Evolutionary conservation across 495 filamentous ascomycete genomes (phyloP), one percentile per base, ranked within the genome.

Genomic region (Schizothecium vesticola): DNA sequence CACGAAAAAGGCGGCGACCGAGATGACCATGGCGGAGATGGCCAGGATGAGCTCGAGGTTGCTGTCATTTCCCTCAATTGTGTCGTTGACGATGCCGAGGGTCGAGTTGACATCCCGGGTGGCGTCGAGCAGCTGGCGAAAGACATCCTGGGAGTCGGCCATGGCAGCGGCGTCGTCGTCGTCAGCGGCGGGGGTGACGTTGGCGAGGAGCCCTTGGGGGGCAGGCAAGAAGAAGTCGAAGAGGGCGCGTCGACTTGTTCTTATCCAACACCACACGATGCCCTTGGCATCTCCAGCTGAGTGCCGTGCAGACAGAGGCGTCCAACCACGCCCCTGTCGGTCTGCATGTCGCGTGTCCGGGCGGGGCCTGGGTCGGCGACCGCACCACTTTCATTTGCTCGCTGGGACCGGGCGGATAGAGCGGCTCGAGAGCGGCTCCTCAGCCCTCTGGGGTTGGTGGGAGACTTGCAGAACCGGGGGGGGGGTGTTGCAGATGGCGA

Each of bases 11-110:
- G 73, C 73, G 12, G 69, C 24, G 24, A 72, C 58, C 5, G 73
- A 70, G 51, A 75, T 70, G 61, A 73, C 69, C 28, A 73, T 60
- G 7, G 73, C 73, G 3, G 67, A 62, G 23, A 73, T 66, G 61
- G 71, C 73, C 26, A 74, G 26, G 56, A 59, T 43, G 28, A 59
- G 36, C 56, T 69, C 57, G 55, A 33, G 28, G 55, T 64, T 43
- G 29, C 61, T 28, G 36, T 61, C 33, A 51, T 51, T 51, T 51
- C n/a, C 12, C 16, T 51, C 43, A 8, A 51, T 51, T 1, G 43
- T 51, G 43, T 51, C 19, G 43, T 51, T 51, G 43, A 51, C 43
- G 43, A 51, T 4, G 43, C 43, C 43, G 43, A 51, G 43, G 43
- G 43, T n/a, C 43, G 43, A 51, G 43, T 51, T 51, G 43, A 51